phyloP scores from a whole-genome alignment of 345 rosid genomes.

The Eutrema heterophyllum region DNA sequence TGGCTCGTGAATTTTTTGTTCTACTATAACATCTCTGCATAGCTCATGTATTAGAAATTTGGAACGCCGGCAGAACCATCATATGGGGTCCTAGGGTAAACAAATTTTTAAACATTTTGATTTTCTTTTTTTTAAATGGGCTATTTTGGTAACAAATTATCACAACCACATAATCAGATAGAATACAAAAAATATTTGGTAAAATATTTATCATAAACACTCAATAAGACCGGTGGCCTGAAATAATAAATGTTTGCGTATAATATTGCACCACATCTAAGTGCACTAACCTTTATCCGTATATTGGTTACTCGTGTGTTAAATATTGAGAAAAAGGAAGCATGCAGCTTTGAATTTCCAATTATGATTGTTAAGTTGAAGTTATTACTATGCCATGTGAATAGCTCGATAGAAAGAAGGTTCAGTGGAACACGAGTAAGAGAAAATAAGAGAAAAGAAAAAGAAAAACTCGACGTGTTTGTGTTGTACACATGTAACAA shows the following conservation, averaged over 20 bases:
- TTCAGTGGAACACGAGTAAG: conserved; percentile 7
- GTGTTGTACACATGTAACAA: conserved; percentile 25
- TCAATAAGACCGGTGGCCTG: not conserved
- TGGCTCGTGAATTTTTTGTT: not conserved
- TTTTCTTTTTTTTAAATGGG: not conserved
- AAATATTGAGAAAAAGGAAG: conserved; percentile 3
- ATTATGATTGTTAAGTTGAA: conserved; percentile 14
- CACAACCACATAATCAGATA: not conserved
- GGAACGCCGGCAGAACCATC: not conserved
- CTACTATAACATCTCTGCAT: not conserved
- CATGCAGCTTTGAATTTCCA: conserved; percentile 9
- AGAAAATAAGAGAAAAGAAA: not conserved
- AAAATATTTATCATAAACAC: not conserved
- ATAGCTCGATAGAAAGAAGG: conserved; percentile 15
- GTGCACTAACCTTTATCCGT: not conserved
- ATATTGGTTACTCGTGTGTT: conserved; percentile 3
- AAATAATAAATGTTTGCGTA: not conserved
- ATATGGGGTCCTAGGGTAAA: not conserved
- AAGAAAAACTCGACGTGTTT: not conserved
- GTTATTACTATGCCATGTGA: conserved; percentile 21
- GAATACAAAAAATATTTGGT: not conserved
- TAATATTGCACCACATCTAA: not conserved
- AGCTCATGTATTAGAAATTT: not conserved
- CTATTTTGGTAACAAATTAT: not conserved
- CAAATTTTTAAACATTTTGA: not conserved